A percentile compares a stretch with the other conserved stretches of the same genome.
phyloP scores from a whole-genome alignment of 805 yeast species.

The Jamesozyma hellenica region DNA sequence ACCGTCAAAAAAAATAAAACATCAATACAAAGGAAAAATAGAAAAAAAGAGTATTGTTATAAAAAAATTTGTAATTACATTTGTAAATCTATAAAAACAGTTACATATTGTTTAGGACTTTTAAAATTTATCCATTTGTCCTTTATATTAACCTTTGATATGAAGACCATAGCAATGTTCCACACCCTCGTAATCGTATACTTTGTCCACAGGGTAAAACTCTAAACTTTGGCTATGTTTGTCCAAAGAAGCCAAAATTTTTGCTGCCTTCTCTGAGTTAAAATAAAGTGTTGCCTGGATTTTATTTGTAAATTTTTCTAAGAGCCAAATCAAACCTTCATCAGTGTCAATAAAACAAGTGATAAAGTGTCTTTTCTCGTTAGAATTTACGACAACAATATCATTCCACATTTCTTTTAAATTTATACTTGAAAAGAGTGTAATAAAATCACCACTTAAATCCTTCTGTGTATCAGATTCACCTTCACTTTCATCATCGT shows the following conservation, averaged over 20 bases:
- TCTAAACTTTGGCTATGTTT: slow-evolving; percentile 10
- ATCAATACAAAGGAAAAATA: not conserved
- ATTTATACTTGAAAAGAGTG: not conserved
- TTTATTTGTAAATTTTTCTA: not conserved
- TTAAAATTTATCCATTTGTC: not conserved
- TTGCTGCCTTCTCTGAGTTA: slow-evolving; percentile 2
- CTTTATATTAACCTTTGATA: not conserved
- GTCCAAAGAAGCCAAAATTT: not conserved
- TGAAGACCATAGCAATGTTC: slow-evolving; percentile 15
- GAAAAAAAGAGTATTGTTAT: not conserved
- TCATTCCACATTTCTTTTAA: not conserved
- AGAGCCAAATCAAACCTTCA: slow-evolving; percentile 5
- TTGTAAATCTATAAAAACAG: not conserved
- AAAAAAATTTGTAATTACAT: not conserved
- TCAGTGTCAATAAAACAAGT: slow-evolving; percentile 15
- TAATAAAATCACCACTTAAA: not conserved
- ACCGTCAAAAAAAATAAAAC: too few species aligned
- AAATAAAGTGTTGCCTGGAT: slow-evolving; percentile 16
- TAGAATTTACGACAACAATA: not conserved
- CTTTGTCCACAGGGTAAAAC: slow-evolving; percentile 19
- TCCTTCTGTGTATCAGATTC: slow-evolving; percentile 11
- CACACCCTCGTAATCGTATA: slow-evolving; percentile 19
- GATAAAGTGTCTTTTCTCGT: slow-evolving; percentile 7
- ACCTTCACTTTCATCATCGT: slow-evolving; percentile 36
- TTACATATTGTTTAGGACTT: not conserved